A percentile compares a stretch with the other conserved stretches of the same genome.
phyloP scores from a whole-genome alignment of 129 eudicot genomes.

The Flaveria sonorensis region DNA sequence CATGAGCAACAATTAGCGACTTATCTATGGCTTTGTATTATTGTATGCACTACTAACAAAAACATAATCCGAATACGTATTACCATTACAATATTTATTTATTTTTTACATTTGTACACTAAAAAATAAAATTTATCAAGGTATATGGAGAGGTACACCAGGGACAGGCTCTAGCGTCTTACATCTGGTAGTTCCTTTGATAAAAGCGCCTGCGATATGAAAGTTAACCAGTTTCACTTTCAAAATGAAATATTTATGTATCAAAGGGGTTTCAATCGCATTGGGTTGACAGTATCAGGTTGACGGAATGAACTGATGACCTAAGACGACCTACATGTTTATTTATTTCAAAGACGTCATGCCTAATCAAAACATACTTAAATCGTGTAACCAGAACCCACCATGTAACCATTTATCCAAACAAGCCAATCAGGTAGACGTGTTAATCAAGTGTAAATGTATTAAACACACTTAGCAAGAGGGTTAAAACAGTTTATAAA shows the following conservation, averaged over 20 bases:
- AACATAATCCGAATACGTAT: not conserved
- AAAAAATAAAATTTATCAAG: constrained; percentile 3
- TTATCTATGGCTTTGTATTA: not conserved
- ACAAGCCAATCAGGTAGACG: too few relatives aligned
- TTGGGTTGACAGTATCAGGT: too few relatives aligned
- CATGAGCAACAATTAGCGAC: not conserved
- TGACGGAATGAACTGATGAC: too few relatives aligned
- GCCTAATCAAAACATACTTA: too few relatives aligned
- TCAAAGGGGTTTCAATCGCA: too few relatives aligned
- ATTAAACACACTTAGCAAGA: too few relatives aligned
- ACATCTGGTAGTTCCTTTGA: constrained; percentile 62
- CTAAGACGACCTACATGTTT: too few relatives aligned
- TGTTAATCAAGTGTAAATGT: too few relatives aligned
- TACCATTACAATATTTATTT: not conserved
- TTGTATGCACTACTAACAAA: not conserved
- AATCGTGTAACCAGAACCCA: too few relatives aligned
- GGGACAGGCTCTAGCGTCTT: constrained; percentile 73
- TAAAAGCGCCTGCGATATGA: constrained; percentile 59
- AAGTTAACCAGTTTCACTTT: not conserved
- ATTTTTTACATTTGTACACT: not conserved
- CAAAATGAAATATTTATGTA: not conserved
- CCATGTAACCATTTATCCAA: too few relatives aligned
- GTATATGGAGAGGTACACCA: constrained; percentile 68
- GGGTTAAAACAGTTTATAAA: too few relatives aligned
- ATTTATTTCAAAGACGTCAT: too few relatives aligned